A percentile compares a stretch with the other conserved stretches of the same genome.
Conservation (phyloP, 2,329 filamentous ascomycete genomes). For the Fonsecaea pugnacius region DNA sequence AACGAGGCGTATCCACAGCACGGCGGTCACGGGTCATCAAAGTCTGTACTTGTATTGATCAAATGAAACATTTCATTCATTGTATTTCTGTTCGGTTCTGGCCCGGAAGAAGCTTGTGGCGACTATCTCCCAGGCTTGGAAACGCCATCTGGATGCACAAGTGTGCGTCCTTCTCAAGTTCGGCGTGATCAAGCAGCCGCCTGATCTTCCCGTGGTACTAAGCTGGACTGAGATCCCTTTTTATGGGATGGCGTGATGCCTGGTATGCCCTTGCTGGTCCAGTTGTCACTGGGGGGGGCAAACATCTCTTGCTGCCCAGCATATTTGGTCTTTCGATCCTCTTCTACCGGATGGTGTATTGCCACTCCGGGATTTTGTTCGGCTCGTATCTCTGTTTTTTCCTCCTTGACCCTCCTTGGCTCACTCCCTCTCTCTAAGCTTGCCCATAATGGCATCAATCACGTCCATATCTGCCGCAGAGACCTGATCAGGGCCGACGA, state of each 20-base stretch:
- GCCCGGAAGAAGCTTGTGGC: neutral
- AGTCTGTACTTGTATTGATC: neutral
- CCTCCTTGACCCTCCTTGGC: neutral
- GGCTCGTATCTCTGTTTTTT: neutral
- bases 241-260: neutral
- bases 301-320: neutral
- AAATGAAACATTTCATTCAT: neutral
- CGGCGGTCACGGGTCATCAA: neutral
- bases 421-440: constrained; percentile 48
- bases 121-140: neutral
- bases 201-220: neutral
- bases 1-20: constrained; percentile 1
- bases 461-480: constrained; percentile 87
- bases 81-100: neutral
- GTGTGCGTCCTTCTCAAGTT: neutral
- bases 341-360: neutral
- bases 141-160: neutral
- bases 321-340: neutral
- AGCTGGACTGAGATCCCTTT: neutral
- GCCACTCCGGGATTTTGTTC: neutral
- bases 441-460: constrained; percentile 74
- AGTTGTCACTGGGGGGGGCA: neutral
- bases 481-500: constrained; percentile 64
- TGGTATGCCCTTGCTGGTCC: neutral
- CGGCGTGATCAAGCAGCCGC: neutral